Evolutionary conservation across 2,329 filamentous ascomycete genomes (phyloP), one percentile per base, ranked within the genome.

Genomic region (Colletotrichum tofieldiae): DNA sequence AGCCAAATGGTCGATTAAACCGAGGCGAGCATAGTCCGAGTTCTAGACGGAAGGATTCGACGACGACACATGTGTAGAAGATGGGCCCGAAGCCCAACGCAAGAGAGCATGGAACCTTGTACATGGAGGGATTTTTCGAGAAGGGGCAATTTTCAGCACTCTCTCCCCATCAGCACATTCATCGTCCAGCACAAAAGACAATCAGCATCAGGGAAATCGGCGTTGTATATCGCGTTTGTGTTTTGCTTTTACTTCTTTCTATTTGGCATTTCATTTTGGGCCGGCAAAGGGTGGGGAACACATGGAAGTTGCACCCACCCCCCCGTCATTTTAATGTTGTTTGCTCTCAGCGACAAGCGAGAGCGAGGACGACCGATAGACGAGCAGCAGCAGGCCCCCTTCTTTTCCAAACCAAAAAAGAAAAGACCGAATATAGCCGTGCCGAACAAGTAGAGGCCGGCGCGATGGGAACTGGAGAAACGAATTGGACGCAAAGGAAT

Each of bases 1-100:
- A 88, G 91, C 77, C 88, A 93, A 77, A 83, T 90, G 79, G 84
- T 84, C 66, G 61, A 67, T 69, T 73, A 71, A 47, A 32, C 54
- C 14, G 6, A 52, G 23, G 45, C 45, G 23, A 7, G 14, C 63
- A n/a, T 23, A 2, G 6, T 29, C 32, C 20, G 11, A 45, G 14
- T 12, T 73, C 49, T 43, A 63, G 32, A 49, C n/a, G 62, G 47
- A 65, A 41, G 12, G 32, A 52, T 35, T 43, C 29, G 61, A 65
- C 37, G 35, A 45, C 54, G 63, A 47, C 23, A 52, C 23, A 39
- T 26, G 43, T 55, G 62, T 67, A 74, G 32, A 61, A 32, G 65
- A 64, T 55, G 65, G 60, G 47, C 54, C 54, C 32, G 20, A 32
- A 69, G 37, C 32, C 54, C 59, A 26, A 26, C 18, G 49, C 39